A percentile compares a stretch with the other conserved stretches of the same genome.
Conservation (phyloP, 2,329 filamentous ascomycete genomes). For the Pezicula radicicola region DNA sequence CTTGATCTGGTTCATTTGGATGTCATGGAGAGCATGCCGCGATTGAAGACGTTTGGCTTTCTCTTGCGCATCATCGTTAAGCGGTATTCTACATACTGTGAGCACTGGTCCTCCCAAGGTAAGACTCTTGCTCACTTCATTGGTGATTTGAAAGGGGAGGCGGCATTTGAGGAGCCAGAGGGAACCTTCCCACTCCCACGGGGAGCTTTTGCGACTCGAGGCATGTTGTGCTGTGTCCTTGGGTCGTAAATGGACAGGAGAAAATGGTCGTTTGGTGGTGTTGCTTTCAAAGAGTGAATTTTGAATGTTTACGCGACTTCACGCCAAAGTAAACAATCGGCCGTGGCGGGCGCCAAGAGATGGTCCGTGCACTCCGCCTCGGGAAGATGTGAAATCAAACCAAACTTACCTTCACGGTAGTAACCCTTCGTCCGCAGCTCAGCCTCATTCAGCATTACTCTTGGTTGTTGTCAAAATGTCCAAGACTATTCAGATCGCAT, state of each 20-base stretch:
- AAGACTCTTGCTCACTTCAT: slow-evolving; percentile 25
- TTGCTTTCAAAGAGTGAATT: too few relatives aligned
- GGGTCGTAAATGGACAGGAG: not conserved
- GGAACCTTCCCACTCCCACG: slow-evolving; percentile 37
- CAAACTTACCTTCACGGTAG: not conserved
- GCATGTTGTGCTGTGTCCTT: slow-evolving; percentile 36
- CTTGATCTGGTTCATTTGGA: slow-evolving; percentile 89
- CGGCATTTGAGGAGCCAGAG: slow-evolving; percentile 30
- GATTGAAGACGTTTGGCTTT: slow-evolving; percentile 85
- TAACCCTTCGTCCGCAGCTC: not conserved
- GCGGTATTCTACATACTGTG: slow-evolving; percentile 65
- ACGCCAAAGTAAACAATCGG: too few relatives aligned
- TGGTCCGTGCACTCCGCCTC: too few relatives aligned
- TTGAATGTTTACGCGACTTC: too few relatives aligned
- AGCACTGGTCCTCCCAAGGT: not conserved
- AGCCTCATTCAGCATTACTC: not conserved
- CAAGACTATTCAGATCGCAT: slow-evolving; percentile 44
- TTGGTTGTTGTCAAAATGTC: slow-evolving; percentile 22
- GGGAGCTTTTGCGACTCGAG: slow-evolving; percentile 49
- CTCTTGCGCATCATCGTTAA: slow-evolving; percentile 93
- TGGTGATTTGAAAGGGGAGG: slow-evolving; percentile 30
- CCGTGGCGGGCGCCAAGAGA: too few relatives aligned
- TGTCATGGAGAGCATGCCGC: slow-evolving; percentile 83
- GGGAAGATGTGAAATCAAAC: not conserved
- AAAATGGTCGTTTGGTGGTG: too few relatives aligned